These are phyloP conservation scores for Prunus mira DNA, from an alignment of 306 rosid genomes.

Conservation along the genomic window DNA sequence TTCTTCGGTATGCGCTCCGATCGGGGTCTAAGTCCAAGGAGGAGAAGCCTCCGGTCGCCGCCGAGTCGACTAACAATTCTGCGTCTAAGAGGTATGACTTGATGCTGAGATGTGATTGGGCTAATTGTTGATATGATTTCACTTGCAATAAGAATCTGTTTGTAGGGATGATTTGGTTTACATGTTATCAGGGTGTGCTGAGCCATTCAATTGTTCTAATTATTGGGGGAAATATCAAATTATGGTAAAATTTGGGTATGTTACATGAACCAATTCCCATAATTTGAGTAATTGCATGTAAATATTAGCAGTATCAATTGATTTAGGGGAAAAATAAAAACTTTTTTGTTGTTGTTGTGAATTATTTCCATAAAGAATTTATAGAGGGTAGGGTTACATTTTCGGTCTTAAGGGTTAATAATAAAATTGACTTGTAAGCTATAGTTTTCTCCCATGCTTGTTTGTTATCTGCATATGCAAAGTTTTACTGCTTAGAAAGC, in stretches of 20 bases:
- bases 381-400: background rate
- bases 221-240: background rate
- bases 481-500: background rate
- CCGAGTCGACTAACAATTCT: constrained; percentile 39
- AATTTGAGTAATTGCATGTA: too few species aligned
- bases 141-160: background rate
- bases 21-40: constrained; percentile 52
- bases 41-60: constrained; percentile 29
- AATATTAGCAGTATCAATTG: background rate
- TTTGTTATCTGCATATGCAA: background rate
- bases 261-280: background rate
- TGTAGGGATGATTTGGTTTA: background rate
- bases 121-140: background rate
- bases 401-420: background rate
- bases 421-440: background rate
- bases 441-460: background rate
- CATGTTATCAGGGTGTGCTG: background rate
- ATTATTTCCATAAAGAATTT: background rate
- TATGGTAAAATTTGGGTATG: background rate
- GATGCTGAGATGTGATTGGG: background rate
- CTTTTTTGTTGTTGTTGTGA: background rate
- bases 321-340: background rate
- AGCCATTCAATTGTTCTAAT: background rate
- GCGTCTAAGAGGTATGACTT: constrained; percentile 50
- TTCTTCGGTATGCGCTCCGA: constrained; percentile 60